Conservation (phyloP, 345 rosid genomes). For the Hibiscus mutabilis region DNA sequence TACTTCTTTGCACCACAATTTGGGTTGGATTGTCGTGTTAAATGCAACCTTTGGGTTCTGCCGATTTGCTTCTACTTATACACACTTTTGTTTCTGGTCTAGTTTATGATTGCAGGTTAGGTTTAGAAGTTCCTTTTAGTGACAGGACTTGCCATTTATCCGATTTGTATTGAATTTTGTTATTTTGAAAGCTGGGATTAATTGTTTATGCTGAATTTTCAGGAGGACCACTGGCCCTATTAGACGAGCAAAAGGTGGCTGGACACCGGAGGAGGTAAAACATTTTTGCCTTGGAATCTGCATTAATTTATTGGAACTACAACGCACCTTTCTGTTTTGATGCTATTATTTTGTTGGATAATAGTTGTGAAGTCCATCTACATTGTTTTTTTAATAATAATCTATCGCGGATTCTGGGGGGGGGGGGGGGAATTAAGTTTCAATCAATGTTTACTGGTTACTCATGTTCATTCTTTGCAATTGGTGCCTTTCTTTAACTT, state of each 20-base stretch:
- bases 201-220: slow-evolving; percentile 21
- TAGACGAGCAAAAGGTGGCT: slow-evolving; percentile 96
- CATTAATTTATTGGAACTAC: background rate
- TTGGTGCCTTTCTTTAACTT: background rate
- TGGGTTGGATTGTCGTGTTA: slow-evolving; percentile 1
- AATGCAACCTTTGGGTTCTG: background rate
- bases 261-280: slow-evolving; percentile 77
- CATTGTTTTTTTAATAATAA: background rate
- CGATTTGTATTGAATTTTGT: slow-evolving; percentile 8
- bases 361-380: background rate
- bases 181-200: slow-evolving; percentile 10
- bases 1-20: background rate
- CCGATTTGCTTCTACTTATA: background rate
- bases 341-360: background rate
- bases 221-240: slow-evolving; percentile 98
- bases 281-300: background rate
- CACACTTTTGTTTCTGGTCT: background rate
- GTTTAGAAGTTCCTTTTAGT: background rate
- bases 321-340: background rate
- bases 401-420: background rate
- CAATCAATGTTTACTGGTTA: background rate
- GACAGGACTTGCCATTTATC: background rate
- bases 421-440: background rate
- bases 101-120: background rate
- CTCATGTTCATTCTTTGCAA: background rate